Base-by-base conservation (phyloP, 352 stramenopile genomes). In the Pythium grandisporangium region DNA sequence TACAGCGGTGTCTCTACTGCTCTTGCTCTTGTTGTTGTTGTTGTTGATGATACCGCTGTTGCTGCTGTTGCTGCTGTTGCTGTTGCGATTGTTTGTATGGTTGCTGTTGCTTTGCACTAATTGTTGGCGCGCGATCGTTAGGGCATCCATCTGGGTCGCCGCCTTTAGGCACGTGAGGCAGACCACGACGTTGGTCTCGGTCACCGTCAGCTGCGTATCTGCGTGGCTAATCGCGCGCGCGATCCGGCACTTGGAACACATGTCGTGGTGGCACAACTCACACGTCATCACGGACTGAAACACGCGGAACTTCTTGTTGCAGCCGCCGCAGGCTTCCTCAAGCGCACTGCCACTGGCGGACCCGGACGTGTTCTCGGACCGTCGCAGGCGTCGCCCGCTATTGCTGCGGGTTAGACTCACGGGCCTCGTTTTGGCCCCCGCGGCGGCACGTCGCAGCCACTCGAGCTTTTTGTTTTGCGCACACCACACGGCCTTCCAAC, bases 401-500 rank as follows among this genome's bases (percentile, higher is more conserved):
- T n/a, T n/a, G n/a, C n/a, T n/a, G n/a, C n/a, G n/a, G n/a, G n/a
- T n/a, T n/a, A n/a, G n/a, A n/a, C n/a, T n/a, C n/a, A n/a, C n/a
- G n/a, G n/a, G n/a, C n/a, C n/a, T n/a, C n/a, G n/a, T n/a, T n/a
- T n/a, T n/a, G n/a, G n/a, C n/a, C n/a, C n/a, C n/a, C n/a, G n/a
- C n/a, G n/a, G n/a, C n/a, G n/a, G n/a, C n/a, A n/a, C n/a, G n/a
- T n/a, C n/a, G n/a, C 33, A 55, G 26, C 40, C 48, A 64, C 49
- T 38, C 37, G 38, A 70, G 55, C 27, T 70, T 70, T 49, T 63
- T 66, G 40, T 39, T 38, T 38, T 70, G 60, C 2, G 52, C 55
- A 23, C 52, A 66, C 14, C 43, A 29, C 21, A 66, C 49, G 33
- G 50, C 45, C 45, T 66, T 63, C 47, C 50, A 63, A 36, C 51